Evolutionary conservation across 2,329 filamentous ascomycete species (phyloP), one percentile per base, ranked within the genome.

Genomic region (Ascochyta lentis): DNA sequence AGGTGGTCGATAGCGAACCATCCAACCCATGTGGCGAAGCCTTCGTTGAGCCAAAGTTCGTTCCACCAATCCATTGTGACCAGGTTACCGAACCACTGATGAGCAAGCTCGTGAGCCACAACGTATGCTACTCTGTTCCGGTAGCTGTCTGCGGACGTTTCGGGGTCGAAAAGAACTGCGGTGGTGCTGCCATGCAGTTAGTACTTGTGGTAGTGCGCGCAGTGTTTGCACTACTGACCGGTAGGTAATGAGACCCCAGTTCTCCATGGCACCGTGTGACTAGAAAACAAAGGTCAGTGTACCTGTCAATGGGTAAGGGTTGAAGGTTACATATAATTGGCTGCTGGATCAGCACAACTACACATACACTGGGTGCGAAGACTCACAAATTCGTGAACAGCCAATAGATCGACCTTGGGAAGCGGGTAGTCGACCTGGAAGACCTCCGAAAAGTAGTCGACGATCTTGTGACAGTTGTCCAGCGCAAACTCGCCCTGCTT

Each of bases 51-150:
- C 92, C 92, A 96, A 59, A 80, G 78, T 72, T 96, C 90, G 72
- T 89, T 91, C 91, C 91, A 95, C 92, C 92, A 96, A 75, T 96
- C 91, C 92, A 96, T 96, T 6, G 93, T 96, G 39, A 96, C 92
- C 10, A 96, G 84, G 75, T 96, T 96, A 34, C 92, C 92, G 67
- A 96, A 96, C 93, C 93, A 96, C 79, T 96, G 92, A 72, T 96
- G 92, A 52, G 93, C 95, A 59, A 99, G 83, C 77, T 99, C 95
- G 77, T 99, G 95, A n/a, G 95, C 94, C 46, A 98, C 93, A 53
- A 98, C 93, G 70, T 99, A 98, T 29, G 95, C 95, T 61, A 99
- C 90, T 34, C 93, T 86, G 76, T 96, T 97, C 77, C 92, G 93
- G 80, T 94, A 97, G 62, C 88, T 87, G 38, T 91, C 87, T 73